A percentile compares a stretch with the other conserved stretches of the same genome.
These are phyloP conservation scores for Sugiyamaella grinbergsii DNA, from an alignment of 1,139 yeast species.

Conservation along the genomic window DNA sequence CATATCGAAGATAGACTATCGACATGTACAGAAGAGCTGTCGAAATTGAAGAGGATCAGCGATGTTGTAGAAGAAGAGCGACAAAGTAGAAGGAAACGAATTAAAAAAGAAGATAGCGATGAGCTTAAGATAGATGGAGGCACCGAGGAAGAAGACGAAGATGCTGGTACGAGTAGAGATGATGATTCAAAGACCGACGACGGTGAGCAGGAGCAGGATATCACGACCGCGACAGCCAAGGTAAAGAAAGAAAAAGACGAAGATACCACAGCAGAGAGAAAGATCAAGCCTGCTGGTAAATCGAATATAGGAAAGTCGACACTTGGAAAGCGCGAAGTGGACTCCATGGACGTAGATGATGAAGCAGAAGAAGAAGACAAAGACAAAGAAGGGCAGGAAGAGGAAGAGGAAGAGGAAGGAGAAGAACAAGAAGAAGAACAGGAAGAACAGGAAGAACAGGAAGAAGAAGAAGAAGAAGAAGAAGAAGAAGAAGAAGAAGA, in stretches of 20 bases:
- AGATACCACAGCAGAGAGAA: constrained; percentile 13
- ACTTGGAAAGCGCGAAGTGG: constrained; percentile 9
- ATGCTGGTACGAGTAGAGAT: background rate
- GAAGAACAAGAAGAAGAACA: background rate
- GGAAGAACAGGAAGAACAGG: too few relatives aligned
- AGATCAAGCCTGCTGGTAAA: constrained; percentile 18
- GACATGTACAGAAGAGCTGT: constrained; percentile 16
- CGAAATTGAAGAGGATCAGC: constrained; percentile 16
- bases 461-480: too few relatives aligned
- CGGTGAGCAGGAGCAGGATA: background rate
- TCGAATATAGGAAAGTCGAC: background rate
- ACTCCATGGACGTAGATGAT: constrained; percentile 19
- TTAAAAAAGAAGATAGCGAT: constrained; percentile 14
- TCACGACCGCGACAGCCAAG: constrained; percentile 4
- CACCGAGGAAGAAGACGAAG: background rate
- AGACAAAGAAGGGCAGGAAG: too few relatives aligned
- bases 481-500: too few relatives aligned
- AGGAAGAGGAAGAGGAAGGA: too few relatives aligned
- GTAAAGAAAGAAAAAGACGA: constrained; percentile 28
- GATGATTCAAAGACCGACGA: background rate
- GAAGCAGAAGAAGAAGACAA: background rate
- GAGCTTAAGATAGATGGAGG: background rate
- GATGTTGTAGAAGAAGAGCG: constrained; percentile 17
- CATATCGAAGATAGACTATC: constrained; percentile 17
- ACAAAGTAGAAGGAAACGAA: constrained; percentile 7